Base-by-base conservation (phyloP, 169 alveolate genomes). In the Eimeria maxima region DNA sequence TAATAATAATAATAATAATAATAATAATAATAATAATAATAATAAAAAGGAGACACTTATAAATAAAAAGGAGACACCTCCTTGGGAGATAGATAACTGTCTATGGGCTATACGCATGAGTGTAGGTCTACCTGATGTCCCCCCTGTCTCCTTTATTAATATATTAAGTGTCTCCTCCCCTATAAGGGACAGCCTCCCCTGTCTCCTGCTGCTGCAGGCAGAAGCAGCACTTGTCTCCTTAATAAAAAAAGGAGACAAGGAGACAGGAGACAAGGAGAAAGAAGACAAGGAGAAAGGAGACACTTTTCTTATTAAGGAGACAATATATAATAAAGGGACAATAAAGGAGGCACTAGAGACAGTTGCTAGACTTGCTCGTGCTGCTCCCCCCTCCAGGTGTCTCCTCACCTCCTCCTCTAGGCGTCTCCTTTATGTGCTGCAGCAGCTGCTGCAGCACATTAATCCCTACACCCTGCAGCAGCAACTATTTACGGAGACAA, bases 81-180 rank as follows among this genome's bases (percentile, higher is more conserved):
- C 44, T 3, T 74, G 57, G 63, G 86, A 74, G 86, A 74, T 33
- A 20, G 86, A 74, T 10, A 16, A 5, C 60, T 45, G 86, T 14
- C 86, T 80, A 0, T 80, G 69, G 73, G 90, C 90, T 29, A 53
- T 80, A 13, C 90, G 90, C 69, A 47, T 80, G 90, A 80, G 90
- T 80, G 90, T 80, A 53, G 90, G 90, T 42, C 44, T 80, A 29
- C 90, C 69, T 6, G 90, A 80, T 50, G 27, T 80, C 4, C 73
- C 90, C 8, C 7, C 90, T 45, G 90, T 45, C 47, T 50, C 90
- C 90, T 53, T 80, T 24, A 5, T 47, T 10, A 71, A 80, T 4
- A 13, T 50, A 8, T n/a, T 24, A 16, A n/a, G 50, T 29, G 90
- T 47, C 73, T 45, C 90, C 69, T 47, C 73, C 4, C 69, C 71